Percentiles rank a stretch among this genome's conserved stretches.
These are phyloP conservation scores for Phytophthora hibernalis DNA, from an alignment of 352 stramenopile genomes.

Conservation along the genomic window DNA sequence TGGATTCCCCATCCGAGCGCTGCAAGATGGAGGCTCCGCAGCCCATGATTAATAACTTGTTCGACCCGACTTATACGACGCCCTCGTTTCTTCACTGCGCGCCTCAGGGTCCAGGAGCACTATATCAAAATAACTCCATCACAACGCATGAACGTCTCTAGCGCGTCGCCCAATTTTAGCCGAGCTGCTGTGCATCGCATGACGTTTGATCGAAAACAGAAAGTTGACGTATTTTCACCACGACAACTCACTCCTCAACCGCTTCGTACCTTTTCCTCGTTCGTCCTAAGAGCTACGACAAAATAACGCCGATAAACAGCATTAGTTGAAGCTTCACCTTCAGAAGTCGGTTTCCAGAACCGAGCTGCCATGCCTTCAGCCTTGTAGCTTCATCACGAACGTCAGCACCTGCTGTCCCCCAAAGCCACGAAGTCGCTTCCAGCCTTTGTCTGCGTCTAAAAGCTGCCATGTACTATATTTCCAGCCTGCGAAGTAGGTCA, in stretches of 20 bases:
- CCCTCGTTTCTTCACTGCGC: constrained; percentile 23
- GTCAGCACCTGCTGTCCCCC: not conserved
- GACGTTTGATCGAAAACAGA: not conserved
- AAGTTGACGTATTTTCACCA: constrained; percentile 3
- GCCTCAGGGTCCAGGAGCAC: not conserved
- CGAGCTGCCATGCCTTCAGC: not conserved
- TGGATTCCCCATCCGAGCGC: constrained; percentile 50
- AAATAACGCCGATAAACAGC: constrained; percentile 1
- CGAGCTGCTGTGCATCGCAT: constrained; percentile 2
- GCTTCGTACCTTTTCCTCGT: not conserved
- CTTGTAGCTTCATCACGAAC: not conserved
- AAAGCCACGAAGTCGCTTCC: constrained; percentile 3
- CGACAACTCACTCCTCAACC: constrained; percentile 1
- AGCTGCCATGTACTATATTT: constrained; percentile 32
- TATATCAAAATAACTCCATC: constrained; percentile 30
- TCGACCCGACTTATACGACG: constrained; percentile 7
- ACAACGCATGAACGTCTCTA: not conserved
- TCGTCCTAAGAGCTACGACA: constrained; percentile 1
- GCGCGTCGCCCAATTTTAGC: constrained; percentile 20
- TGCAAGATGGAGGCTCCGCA: constrained; percentile 73
- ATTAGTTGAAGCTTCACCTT: not conserved
- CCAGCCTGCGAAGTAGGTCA: constrained; percentile 17
- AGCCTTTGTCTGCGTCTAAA: constrained; percentile 28
- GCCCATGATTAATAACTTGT: constrained; percentile 51
- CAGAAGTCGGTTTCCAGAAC: no score